These are phyloP conservation scores for Melanomma pulvis-pyrius DNA, from an alignment of 495 filamentous ascomycete genomes.

Conservation along the genomic window DNA sequence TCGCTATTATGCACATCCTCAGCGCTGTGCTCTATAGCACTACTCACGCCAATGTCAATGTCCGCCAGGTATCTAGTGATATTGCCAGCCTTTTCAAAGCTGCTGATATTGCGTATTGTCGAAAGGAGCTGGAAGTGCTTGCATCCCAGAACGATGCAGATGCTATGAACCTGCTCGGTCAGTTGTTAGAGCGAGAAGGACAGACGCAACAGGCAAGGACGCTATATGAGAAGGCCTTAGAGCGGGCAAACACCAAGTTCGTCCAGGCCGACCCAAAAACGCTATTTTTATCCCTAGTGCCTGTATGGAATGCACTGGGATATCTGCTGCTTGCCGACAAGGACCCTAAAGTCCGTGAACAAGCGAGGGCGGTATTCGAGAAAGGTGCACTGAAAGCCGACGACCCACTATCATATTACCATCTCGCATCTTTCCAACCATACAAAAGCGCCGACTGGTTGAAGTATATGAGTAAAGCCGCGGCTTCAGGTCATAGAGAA, in stretches of 20 bases:
- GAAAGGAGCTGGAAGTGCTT: slow-evolving; percentile 7
- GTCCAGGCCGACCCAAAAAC: background rate
- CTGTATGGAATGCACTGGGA: slow-evolving; percentile 13
- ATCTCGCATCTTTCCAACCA: slow-evolving; percentile 22
- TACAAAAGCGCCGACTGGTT: slow-evolving; percentile 19
- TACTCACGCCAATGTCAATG: background rate
- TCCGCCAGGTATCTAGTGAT: background rate
- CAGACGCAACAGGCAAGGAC: slow-evolving; percentile 1
- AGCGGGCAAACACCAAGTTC: background rate
- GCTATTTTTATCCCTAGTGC: background rate
- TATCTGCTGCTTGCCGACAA: background rate
- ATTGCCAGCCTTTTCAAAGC: background rate
- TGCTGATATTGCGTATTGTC: background rate
- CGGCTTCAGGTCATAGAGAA: slow-evolving; percentile 26
- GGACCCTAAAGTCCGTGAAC: slow-evolving; percentile 1
- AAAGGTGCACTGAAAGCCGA: slow-evolving; percentile 27
- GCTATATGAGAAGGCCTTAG: slow-evolving; percentile 22
- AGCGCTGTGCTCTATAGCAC: background rate
- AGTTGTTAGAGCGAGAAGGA: slow-evolving; percentile 18
- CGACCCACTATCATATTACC: slow-evolving; percentile 34
- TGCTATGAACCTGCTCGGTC: slow-evolving; percentile 28
- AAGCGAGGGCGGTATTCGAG: slow-evolving; percentile 18
- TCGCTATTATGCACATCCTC: slow-evolving; percentile 11
- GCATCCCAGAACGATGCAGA: slow-evolving; percentile 15
- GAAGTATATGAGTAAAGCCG: slow-evolving; percentile 35